Conservation (phyloP, 495 filamentous ascomycete genomes). For the Poronia punctata region DNA sequence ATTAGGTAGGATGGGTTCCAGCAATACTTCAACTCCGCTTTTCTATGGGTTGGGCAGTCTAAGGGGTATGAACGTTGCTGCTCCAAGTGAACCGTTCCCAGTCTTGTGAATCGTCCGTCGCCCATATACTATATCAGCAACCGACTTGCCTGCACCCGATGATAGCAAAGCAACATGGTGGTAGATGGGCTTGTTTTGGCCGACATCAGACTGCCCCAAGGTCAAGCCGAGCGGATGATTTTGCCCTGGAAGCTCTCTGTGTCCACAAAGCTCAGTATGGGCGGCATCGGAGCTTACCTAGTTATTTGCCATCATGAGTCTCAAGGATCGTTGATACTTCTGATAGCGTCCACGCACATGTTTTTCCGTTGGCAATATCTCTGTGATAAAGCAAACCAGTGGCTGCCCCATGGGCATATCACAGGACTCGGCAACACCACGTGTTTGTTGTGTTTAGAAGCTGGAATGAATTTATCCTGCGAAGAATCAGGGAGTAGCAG, state of each 20-base stretch:
- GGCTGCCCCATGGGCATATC: constrained; percentile 27
- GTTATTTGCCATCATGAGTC: constrained; percentile 37
- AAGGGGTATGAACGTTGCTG: constrained; percentile 15
- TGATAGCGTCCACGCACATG: constrained; percentile 5
- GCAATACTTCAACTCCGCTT: constrained; percentile 19
- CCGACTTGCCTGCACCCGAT: constrained; percentile 38
- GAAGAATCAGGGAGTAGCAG: constrained; percentile 4
- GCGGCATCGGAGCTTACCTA: constrained; percentile 29
- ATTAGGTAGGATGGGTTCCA: no score
- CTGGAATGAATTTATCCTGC: constrained; percentile 26
- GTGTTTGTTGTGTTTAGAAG: constrained; percentile 37
- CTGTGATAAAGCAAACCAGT: constrained; percentile 22
- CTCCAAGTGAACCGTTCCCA: constrained; percentile 28
- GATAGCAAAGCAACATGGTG: constrained; percentile 26
- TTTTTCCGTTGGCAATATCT: constrained; percentile 24
- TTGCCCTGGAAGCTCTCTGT: constrained; percentile 23
- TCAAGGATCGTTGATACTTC: constrained; percentile 12
- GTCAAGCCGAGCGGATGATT: constrained; percentile 37
- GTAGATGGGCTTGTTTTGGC: constrained; percentile 17
- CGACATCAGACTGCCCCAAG: constrained; percentile 28
- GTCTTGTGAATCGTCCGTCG: constrained; percentile 35
- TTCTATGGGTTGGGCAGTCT: constrained; percentile 24
- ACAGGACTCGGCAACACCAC: constrained; percentile 33
- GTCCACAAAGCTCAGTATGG: constrained; percentile 27
- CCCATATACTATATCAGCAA: constrained; percentile 38